Evolutionary conservation across 2,329 filamentous ascomycete species (phyloP), one percentile per base, ranked within the genome.

Genomic region (Graphiopsis chlorocephala): DNA sequence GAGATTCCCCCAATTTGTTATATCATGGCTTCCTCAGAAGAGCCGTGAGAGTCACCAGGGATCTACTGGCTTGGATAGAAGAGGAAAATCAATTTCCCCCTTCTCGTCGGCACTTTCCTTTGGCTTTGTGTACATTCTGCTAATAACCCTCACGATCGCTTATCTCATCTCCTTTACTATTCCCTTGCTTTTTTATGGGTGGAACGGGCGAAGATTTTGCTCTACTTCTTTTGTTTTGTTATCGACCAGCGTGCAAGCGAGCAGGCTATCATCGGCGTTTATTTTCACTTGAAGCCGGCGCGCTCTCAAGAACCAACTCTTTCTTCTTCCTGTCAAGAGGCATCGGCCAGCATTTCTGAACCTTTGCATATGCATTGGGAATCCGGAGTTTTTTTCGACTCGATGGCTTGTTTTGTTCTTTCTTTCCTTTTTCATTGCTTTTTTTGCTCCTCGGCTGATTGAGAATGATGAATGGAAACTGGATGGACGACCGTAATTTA

Each of bases 1-100:
- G 55, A 58, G 55, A 58, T 58, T 58, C 33, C 55, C 55, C 55
- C 38, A 53, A 31, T 31, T 52, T 53, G 5, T 20, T n/a, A 45
- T 45, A 23, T 45, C 38, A 45, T 45, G 38, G 38, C 38, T 45
- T 45, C 38, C 8, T n/a, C 38, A 45, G 38, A 45, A 45, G 38
- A 45, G 38, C 38, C 38, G n/a, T 45, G 38, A n/a, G 38, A 45
- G 38, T 12, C 38, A 45, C 2, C 38, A 10, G n/a, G 38, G 38
- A 45, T 45, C 38, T 2, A 20, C 38, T 45, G 38, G 38, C n/a
- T 45, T 20, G 6, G 38, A 45, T 20, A n/a, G 14, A 17, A n/a
- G 38, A 42, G 38, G 38, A 7, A 10, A 20, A 23, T 20, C 7
- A 20, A 20, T n/a, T 20, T 45, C 14, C n/a, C n/a, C 4, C 23